Evolutionary conservation across 2,329 filamentous ascomycete genomes (phyloP), one percentile per base, ranked within the genome.

Genomic region (Gyromitra esculenta): DNA sequence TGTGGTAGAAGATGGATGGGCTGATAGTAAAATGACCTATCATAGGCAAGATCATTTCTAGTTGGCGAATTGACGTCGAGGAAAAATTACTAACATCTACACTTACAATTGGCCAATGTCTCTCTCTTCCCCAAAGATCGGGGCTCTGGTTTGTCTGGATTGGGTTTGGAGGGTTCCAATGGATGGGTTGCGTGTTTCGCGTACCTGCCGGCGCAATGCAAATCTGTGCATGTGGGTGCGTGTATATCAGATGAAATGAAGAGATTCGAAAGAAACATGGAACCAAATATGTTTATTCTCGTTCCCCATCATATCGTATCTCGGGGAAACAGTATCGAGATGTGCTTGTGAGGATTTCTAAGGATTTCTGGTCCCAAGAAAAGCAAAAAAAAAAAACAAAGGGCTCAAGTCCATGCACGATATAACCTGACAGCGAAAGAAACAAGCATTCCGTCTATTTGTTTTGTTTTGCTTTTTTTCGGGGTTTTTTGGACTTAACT

Each of bases 191-290:
- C 35, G 31, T 8, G 8, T 70, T 62, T 52, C 13, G 41, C 60
- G 52, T 69, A 60, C 52, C 25, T 31, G 25, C 25, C 31, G 54
- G 54, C n/a, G 66, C 45, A 39, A 37, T 21, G 21, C 39, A 52
- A 41, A n/a, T 57, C 5, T 21, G 45, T 56, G 15, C 48, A 39
- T 13, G 21, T 67, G 45, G 21, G 64, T 37, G 15, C 11, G 18
- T 74, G 43, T 67, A 62, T 64, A 63, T 56, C 57, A 52, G n/a
- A 41, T 54, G 65, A 64, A 63, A 48, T 15, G 37, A 63, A n/a
- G 37, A 66, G 43, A 52, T 15, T 35, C 39, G 5, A 63, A 60
- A 60, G 2, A 63, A 60, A 60, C 39, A 48, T 43, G 39, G 66
- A 21, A 70, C 45, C 8, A 35, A 25, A 62, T 62, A 31, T 63